Evolutionary conservation across 2,329 filamentous ascomycete species (phyloP).

Genomic region (Xylariaceae sp.): DNA sequence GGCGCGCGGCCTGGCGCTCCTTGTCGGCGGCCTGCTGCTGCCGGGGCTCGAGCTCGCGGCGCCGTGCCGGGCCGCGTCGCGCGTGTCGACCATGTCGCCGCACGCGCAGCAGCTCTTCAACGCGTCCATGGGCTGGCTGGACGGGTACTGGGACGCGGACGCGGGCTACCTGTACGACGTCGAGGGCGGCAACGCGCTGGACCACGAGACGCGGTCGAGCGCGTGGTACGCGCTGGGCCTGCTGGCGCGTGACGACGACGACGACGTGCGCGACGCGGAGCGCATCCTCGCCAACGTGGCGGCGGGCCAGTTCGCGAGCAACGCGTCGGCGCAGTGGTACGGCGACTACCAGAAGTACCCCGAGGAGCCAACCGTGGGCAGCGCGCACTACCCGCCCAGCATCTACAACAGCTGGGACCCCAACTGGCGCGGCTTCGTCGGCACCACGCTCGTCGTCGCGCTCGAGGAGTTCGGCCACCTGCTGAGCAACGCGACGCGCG

Average conservation of each 20-base stretch:
- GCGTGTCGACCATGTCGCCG: slow-evolving; percentile 10
- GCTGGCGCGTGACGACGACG: slow-evolving; percentile 43
- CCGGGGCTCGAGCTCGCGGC: too few relatives aligned
- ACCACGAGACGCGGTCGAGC: slow-evolving; percentile 49
- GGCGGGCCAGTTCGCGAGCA: slow-evolving; percentile 42
- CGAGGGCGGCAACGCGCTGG: slow-evolving; percentile 34
- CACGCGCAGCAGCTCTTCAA: slow-evolving; percentile 34
- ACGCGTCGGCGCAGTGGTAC: slow-evolving; percentile 43
- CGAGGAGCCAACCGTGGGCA: slow-evolving; percentile 51
- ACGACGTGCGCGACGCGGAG: slow-evolving; percentile 42
- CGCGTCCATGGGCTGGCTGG: slow-evolving; percentile 48
- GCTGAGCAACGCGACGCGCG: slow-evolving; percentile 26
- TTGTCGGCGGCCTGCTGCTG: background rate
- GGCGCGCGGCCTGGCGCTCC: background rate
- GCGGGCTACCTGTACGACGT: slow-evolving; percentile 48
- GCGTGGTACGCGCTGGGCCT: slow-evolving; percentile 54
- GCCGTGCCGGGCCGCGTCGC: slow-evolving; percentile 4
- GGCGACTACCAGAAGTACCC: slow-evolving; percentile 47
- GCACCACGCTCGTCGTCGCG: slow-evolving; percentile 49
- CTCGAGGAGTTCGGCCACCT: slow-evolving; percentile 51
- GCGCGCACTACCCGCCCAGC: slow-evolving; percentile 35
- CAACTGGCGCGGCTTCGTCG: slow-evolving; percentile 58
- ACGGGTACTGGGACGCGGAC: slow-evolving; percentile 43
- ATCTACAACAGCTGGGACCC: slow-evolving; percentile 42
- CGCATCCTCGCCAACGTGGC: slow-evolving; percentile 49